A percentile compares a stretch with the other conserved stretches of the same genome.
These are phyloP conservation scores for Mycena citricolor DNA, from an alignment of 1,284 basidiomycete species.

Conservation along the genomic window DNA sequence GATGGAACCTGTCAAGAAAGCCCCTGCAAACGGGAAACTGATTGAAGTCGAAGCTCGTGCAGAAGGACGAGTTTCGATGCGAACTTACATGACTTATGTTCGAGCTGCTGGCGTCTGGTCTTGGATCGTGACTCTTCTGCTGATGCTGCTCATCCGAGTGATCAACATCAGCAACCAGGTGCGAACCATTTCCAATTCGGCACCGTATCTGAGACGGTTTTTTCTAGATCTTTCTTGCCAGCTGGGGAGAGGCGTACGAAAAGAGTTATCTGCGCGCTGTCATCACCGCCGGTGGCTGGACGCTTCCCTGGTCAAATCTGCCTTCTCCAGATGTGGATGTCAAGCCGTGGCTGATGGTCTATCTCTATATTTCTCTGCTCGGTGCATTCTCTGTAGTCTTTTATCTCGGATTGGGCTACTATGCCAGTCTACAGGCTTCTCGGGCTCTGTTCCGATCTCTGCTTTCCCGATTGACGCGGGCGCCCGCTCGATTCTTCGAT, in stretches of 20 bases:
- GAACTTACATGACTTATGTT: slow-evolving; percentile 62
- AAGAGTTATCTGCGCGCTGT: slow-evolving; percentile 29
- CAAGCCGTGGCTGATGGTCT: slow-evolving; percentile 64
- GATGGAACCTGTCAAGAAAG: slow-evolving; percentile 19
- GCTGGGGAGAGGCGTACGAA: slow-evolving; percentile 66
- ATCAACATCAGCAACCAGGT: slow-evolving; percentile 63
- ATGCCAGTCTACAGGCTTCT: slow-evolving; percentile 65
- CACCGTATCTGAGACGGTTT: too few species aligned
- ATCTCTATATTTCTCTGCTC: slow-evolving; percentile 59
- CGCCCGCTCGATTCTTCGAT: slow-evolving; percentile 69
- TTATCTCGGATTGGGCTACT: slow-evolving; percentile 64
- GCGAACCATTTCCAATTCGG: too few species aligned
- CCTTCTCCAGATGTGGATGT: slow-evolving; percentile 60
- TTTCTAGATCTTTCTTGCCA: slow-evolving; percentile 57
- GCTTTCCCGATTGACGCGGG: slow-evolving; percentile 53
- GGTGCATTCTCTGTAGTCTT: slow-evolving; percentile 54
- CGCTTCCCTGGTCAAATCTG: slow-evolving; percentile 45
- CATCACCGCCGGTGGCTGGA: slow-evolving; percentile 26
- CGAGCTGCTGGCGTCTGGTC: slow-evolving; percentile 56
- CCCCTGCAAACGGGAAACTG: slow-evolving; percentile 45
- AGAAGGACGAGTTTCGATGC: slow-evolving; percentile 60
- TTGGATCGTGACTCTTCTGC: slow-evolving; percentile 52
- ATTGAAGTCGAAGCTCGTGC: slow-evolving; percentile 63
- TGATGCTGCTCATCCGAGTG: slow-evolving; percentile 56
- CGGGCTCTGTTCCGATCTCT: slow-evolving; percentile 56